These are phyloP conservation scores for Fragaria vesca DNA, from an alignment of 306 rosid genomes.

Conservation along the genomic window DNA sequence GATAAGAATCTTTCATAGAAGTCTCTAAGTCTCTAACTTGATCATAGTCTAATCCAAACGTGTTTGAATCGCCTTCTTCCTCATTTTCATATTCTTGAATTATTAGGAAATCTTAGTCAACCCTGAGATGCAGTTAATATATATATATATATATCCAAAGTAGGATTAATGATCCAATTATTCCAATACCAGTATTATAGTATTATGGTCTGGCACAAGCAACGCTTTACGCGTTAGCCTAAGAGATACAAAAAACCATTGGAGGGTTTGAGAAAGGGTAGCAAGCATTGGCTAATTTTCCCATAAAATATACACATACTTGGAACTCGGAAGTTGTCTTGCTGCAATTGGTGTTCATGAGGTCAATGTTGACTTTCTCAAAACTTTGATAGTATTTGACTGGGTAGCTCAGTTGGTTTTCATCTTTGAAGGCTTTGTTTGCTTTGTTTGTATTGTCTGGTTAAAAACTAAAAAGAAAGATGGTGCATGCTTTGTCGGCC, in stretches of 20 bases:
- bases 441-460: not conserved
- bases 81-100: not conserved
- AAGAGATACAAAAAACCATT: not conserved
- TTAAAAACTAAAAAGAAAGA: constrained; percentile 1
- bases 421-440: not conserved
- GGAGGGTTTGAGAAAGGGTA: not conserved
- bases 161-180: not conserved
- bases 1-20: not conserved
- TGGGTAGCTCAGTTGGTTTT: constrained; percentile 1
- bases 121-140: not conserved
- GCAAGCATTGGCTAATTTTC: not conserved
- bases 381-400: not conserved
- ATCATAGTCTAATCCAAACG: not conserved
- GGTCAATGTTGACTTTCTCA: constrained; percentile 7
- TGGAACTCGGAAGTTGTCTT: not conserved
- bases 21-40: not conserved
- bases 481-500: constrained; percentile 36
- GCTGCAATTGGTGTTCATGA: not conserved
- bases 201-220: not conserved
- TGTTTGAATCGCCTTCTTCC: not conserved
- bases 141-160: not conserved
- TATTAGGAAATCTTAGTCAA: not conserved
- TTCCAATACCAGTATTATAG: not conserved
- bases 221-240: not conserved
- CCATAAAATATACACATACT: not conserved